Evolutionary conservation across 1,284 basidiomycete species (phyloP), one percentile per base, ranked within the genome.

Genomic region (Lentinula novae-zelandiae): DNA sequence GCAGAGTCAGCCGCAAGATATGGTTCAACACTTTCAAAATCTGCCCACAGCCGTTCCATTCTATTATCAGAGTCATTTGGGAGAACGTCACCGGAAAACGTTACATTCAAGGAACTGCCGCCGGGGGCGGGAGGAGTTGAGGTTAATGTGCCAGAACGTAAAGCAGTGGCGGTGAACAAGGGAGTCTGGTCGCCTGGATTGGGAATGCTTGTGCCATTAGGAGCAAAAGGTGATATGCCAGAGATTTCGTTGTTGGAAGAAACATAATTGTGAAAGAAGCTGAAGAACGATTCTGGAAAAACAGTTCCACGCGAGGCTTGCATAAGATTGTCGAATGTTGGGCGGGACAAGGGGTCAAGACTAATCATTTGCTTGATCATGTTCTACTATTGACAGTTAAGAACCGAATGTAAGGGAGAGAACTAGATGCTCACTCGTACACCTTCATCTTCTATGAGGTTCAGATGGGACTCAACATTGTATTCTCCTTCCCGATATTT

Each of bases 231-330:
- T 5, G 77, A 73, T 0, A 76, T 72, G 8, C 78, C 68, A 2
- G 85, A 77, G 12, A 87, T 78, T 65, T 93, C 89, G 71, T 91
- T 91, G 64, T 93, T 79, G 1, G 93, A 88, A 0, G 88, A 83
- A 53, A 93, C 83, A 67, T 97, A 98, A 64, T 92, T 92, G 72
- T 96, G 92, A 20, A 99, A 79, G 73, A 96, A 98, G 4, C 93
- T 90, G 73, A 97, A 97, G 72, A 99, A 98, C 40, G 86, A 87
- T 68, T 96, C 91, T 0, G 96, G 95, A 66, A 99, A 94, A 42
- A 95, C 87, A 2, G 80, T 82, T 0, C 87, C 90, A 44, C 92
- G 83, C n/a, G 87, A 89, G 0, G 80, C 83, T 38, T 90, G 84
- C 42, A 99, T 78, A n/a, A 95, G 79, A 8, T 82, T 83, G 65